Base-by-base conservation (phyloP, 2,329 filamentous ascomycete genomes). In the Apiospora malaysiana region DNA sequence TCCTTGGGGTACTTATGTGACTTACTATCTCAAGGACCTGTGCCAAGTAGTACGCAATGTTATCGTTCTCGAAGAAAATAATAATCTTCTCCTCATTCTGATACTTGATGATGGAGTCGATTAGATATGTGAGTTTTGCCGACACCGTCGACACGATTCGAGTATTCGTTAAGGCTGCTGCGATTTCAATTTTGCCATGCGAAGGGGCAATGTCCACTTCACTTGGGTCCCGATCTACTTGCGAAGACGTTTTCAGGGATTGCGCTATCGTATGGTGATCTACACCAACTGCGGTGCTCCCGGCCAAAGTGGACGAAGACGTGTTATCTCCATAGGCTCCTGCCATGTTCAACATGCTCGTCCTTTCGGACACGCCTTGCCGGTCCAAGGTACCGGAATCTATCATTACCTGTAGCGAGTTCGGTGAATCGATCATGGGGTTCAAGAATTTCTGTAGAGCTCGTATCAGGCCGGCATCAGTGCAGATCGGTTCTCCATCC, bases 61-160 rank as follows among this genome's bases (percentile, higher is more conserved):
- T 95, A 72, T 96, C 92, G 43, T 93, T 92, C 72, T 97, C 94
- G 79, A 97, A 98, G 80, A 98, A 98, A 12, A 98, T 88, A 69
- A 98, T 89, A 4, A 97, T 96, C 80, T 98, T 97, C 77, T 97
- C 94, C 0, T 87, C 82, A 0, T 85, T 81, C 69, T 96, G 89
- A 72, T 95, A 85, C 69, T 87, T 84, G 6, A 91, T 80, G 16
- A 98, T 90, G 43, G 89, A 86, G 69, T 94, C 92, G 23, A 97
- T 83, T 7, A 98, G 84, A 77, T 98, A 97, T 2, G 93, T 95
- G 2, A 98, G 85, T 80, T 98, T 98, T 0, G 93, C 90, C 0
- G 95, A 98, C 0, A 91, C 89, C 0, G 95, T 97, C 4, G 93
- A 94, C n/a, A 93, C 83, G 25, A 97, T 85, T 69, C 82, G 87